These are phyloP conservation scores for Pterocarpus santalinus DNA, from an alignment of 306 rosid species.

Conservation along the genomic window DNA sequence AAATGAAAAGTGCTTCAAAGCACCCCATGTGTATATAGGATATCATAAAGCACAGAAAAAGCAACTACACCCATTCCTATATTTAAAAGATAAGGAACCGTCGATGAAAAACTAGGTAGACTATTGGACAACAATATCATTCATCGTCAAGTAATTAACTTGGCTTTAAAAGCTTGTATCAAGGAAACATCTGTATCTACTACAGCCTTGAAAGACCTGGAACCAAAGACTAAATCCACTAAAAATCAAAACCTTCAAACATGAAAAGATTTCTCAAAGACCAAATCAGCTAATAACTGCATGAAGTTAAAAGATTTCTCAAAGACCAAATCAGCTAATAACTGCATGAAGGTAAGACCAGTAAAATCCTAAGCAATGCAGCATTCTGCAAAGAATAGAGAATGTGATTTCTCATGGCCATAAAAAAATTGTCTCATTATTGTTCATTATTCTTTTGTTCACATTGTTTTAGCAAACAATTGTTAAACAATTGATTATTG, in stretches of 20 bases:
- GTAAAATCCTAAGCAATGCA: constrained; percentile 8
- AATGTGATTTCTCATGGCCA: neutral
- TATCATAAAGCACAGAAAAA: neutral
- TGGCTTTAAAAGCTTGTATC: constrained; percentile 2
- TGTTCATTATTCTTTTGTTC: constrained; percentile 10
- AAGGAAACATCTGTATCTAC: neutral
- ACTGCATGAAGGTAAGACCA: constrained; percentile 10
- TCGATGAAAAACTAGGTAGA: constrained; percentile 7
- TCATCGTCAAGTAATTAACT: neutral
- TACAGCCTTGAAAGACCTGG: constrained; percentile 20
- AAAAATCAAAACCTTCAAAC: neutral
- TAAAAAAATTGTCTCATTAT: neutral
- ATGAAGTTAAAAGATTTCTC: constrained; percentile 24
- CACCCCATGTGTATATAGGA: neutral
- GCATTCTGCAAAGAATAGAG: neutral
- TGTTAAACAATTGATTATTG: constrained; percentile 32
- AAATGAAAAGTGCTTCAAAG: neutral
- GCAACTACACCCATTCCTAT: constrained; percentile 21
- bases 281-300: constrained; percentile 14
- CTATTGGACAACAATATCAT: constrained; percentile 26
- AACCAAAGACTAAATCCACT: constrained; percentile 40
- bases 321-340: constrained; percentile 15
- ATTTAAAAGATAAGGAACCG: neutral
- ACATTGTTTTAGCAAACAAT: constrained; percentile 28
- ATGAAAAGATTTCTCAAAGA: constrained; percentile 11